A percentile compares a stretch with the other conserved stretches of the same genome.
These are phyloP conservation scores for Talaromyces proteolyticus DNA, from an alignment of 495 filamentous ascomycete species.

Conservation along the genomic window DNA sequence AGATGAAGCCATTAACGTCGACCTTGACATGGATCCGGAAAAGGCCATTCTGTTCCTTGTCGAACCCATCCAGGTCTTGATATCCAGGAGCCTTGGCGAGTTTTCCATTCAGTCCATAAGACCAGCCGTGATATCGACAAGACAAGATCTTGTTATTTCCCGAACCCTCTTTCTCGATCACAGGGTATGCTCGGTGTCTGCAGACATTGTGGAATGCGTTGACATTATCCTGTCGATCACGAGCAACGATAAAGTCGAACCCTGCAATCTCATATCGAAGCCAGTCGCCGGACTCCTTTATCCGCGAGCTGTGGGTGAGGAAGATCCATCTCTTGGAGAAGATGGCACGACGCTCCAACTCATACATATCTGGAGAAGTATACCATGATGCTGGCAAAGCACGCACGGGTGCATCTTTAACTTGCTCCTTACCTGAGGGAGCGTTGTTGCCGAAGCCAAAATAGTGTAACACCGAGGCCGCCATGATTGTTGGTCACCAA, in stretches of 20 bases:
- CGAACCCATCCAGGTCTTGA: slow-evolving; percentile 42
- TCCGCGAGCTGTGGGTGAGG: slow-evolving; percentile 39
- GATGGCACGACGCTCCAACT: slow-evolving; percentile 45
- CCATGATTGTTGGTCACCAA: slow-evolving; percentile 6
- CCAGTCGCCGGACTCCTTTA: slow-evolving; percentile 41
- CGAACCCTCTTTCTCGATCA: slow-evolving; percentile 29
- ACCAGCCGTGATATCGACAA: slow-evolving; percentile 57
- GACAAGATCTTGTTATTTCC: slow-evolving; percentile 39
- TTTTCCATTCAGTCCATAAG: slow-evolving; percentile 47
- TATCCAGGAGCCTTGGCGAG: slow-evolving; percentile 51
- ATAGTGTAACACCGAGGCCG: slow-evolving; percentile 23
- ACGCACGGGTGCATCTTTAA: slow-evolving; percentile 16
- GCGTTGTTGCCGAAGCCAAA: slow-evolving; percentile 20
- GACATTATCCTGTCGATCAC: slow-evolving; percentile 37
- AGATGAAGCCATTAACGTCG: slow-evolving; percentile 50
- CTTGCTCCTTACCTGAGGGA: slow-evolving; percentile 10
- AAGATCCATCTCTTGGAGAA: slow-evolving; percentile 47
- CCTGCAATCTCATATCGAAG: slow-evolving; percentile 41
- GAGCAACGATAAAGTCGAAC: slow-evolving; percentile 40
- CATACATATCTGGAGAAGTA: slow-evolving; percentile 39
- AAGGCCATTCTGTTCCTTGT: slow-evolving; percentile 37
- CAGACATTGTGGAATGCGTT: slow-evolving; percentile 51
- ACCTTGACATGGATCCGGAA: slow-evolving; percentile 25
- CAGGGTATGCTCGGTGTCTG: slow-evolving; percentile 46
- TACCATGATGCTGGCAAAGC: slow-evolving; percentile 47